Conservation (phyloP, 192 early-diverging fungal genomes). For the Coemansia sp. region DNA sequence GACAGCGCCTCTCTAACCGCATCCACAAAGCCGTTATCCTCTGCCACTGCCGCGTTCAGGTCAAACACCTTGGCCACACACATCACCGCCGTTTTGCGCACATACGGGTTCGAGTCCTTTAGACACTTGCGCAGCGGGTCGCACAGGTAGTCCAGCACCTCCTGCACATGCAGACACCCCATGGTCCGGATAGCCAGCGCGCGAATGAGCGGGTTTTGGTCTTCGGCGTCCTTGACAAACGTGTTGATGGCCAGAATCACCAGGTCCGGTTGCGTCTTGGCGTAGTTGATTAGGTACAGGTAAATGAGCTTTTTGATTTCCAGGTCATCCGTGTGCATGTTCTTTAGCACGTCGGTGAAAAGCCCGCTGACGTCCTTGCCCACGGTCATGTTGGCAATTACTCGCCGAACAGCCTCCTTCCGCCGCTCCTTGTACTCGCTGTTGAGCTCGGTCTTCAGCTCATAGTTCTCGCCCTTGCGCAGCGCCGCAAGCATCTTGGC, state of each 20-base stretch:
- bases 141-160: conserved; percentile 88
- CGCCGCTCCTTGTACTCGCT: conserved; percentile 93
- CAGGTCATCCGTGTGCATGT: conserved; percentile 98
- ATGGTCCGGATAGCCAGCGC: conserved; percentile 97
- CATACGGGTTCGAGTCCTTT: conserved; percentile 93
- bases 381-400: conserved; percentile 99
- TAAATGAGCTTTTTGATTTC: conserved; percentile 99
- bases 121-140: conserved; percentile 91
- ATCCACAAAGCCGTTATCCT: conserved; percentile 92
- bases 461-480: conserved; percentile 83
- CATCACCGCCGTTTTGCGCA: conserved; percentile 94
- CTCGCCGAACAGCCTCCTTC: conserved; percentile 97
- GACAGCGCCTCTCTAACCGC: conserved; percentile 84
- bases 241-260: conserved; percentile 96
- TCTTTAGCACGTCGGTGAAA: conserved; percentile 97
- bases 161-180: conserved; percentile 94
- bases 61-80: conserved; percentile 97
- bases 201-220: conserved; percentile 90
- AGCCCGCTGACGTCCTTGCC: conserved; percentile 96
- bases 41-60: conserved; percentile 75
- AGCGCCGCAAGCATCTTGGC: conserved; percentile 46
- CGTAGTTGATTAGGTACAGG: conserved; percentile 97
- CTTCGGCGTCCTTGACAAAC: conserved; percentile 97
- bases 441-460: conserved; percentile 95
- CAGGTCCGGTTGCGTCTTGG: conserved; percentile 92